Evolutionary conservation across 2,329 filamentous ascomycete genomes (phyloP).

Genomic region (Colletotrichum ledebouriae): DNA sequence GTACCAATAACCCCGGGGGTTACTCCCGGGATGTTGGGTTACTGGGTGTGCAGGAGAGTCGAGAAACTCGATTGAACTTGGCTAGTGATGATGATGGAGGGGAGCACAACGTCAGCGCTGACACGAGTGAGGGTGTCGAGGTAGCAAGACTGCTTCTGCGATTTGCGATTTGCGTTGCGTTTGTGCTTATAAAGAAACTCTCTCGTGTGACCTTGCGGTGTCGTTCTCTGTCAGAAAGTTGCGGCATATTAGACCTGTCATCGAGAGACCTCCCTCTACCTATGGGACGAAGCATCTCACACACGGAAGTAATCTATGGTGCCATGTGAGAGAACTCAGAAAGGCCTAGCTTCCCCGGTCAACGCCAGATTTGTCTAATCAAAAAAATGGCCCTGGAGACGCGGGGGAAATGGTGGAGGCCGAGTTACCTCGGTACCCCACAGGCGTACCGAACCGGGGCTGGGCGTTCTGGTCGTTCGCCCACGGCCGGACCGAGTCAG

Average conservation of each 20-base stretch:
- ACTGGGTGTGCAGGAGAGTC: neutral
- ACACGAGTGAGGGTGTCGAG: conserved; percentile 8
- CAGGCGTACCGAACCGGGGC: conserved; percentile 25
- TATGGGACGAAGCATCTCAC: conserved; percentile 4
- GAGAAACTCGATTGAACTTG: neutral
- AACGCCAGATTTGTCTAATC: conserved; percentile 23
- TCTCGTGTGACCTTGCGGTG: conserved; percentile 1
- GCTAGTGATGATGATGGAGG: neutral
- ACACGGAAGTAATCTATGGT: conserved; percentile 18
- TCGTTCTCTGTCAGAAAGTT: conserved; percentile 21
- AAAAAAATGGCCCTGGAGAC: conserved; percentile 33
- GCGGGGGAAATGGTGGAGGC: conserved; percentile 40
- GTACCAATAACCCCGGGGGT: conserved; percentile 12
- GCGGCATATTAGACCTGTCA: neutral
- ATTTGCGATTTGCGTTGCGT: neutral
- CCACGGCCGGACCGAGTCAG: conserved; percentile 39
- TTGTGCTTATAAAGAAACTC: conserved; percentile 3
- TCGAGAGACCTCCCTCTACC: no score
- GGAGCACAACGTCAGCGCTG: conserved; percentile 28
- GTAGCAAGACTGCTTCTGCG: neutral
- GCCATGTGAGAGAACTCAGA: conserved; percentile 21
- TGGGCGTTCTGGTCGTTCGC: conserved; percentile 19
- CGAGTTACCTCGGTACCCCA: conserved; percentile 41
- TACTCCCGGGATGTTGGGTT: no score
- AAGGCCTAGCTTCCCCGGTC: conserved; percentile 8